Evolutionary conservation across 1,284 basidiomycete genomes (phyloP), one percentile per base, ranked within the genome.

Genomic region (Gomphus bonarii): DNA sequence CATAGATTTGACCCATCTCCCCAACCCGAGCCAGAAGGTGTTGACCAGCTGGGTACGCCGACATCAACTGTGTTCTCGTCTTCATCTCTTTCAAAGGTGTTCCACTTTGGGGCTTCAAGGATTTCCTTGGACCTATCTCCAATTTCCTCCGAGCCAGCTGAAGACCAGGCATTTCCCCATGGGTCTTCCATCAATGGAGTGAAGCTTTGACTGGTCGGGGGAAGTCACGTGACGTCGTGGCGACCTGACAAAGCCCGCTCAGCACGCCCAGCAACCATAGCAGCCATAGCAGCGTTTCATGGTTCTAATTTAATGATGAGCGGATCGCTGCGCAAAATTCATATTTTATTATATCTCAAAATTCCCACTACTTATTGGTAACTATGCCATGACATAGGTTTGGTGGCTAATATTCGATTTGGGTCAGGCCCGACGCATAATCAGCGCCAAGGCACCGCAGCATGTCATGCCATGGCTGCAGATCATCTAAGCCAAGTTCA

Each of bases 141-240:
- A 25, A 10, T 30, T 20, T 44, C 30, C 22, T 35, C 42, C 14
- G 49, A 30, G 5, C 16, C 40, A 16, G 38, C 25, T 31, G 56
- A 28, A 42, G 58, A 74, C 81, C 81, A 84, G 57, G 79, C 77
- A 68, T 82, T 82, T 48, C 77, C 76, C 79, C 84, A 87, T 55
- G 82, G 79, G 68, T 86, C 79, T 60, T 84, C 81, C 81, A 83
- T 83, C 20, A 54, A n/a, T 25, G 18, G 10, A 33, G 18, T 3
- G 16, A 5, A 3, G 31, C 18, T 36, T 31, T 22, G 11, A 51
- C 25, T 50, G 31, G 9, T 14, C 4, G n/a, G 8, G 31, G 8
- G n/a, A 38, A 16, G 44, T 49, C 54, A 55, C 54, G 44, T 48
- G 54, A 36, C 31, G 42, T 43, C n/a, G 42, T 18, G 42, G 22